Percentiles rank a stretch among this genome's conserved stretches.
Evolutionary conservation across 1,284 basidiomycete genomes (phyloP).

Genomic region (Leccinum pachyderme): DNA sequence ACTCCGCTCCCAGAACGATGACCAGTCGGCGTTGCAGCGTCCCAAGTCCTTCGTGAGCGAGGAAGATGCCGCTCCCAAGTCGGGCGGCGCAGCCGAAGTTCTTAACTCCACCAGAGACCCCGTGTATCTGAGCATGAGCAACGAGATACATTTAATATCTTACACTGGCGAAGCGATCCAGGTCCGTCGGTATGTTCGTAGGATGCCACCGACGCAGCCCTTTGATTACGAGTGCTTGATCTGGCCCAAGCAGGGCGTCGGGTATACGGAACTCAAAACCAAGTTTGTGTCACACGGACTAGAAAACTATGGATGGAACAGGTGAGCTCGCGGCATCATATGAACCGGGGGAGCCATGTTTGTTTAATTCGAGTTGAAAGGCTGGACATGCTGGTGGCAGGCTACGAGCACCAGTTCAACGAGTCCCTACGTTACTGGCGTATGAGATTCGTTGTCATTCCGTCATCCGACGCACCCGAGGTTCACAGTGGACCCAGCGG

Average conservation of each 20-base stretch:
- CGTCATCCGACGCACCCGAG: slow-evolving; percentile 67
- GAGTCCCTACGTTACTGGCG: slow-evolving; percentile 90
- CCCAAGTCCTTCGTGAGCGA: slow-evolving; percentile 55
- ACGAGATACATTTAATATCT: slow-evolving; percentile 91
- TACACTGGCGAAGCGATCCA: slow-evolving; percentile 87
- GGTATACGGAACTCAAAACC: slow-evolving; percentile 79
- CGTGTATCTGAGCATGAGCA: slow-evolving; percentile 91
- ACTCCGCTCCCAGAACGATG: slow-evolving; percentile 44
- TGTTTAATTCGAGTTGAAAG: slow-evolving; percentile 34
- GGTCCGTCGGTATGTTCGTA: slow-evolving; percentile 83
- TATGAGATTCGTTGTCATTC: slow-evolving; percentile 93
- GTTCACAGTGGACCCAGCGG: slow-evolving; percentile 56
- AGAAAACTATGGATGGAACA: slow-evolving; percentile 82
- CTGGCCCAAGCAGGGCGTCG: slow-evolving; percentile 88
- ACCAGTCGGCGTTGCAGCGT: slow-evolving; percentile 39
- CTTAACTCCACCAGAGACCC: slow-evolving; percentile 66
- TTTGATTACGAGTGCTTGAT: slow-evolving; percentile 87
- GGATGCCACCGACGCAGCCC: slow-evolving; percentile 61
- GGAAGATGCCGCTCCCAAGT: slow-evolving; percentile 56
- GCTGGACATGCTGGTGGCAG: slow-evolving; percentile 81
- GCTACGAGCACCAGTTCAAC: slow-evolving; percentile 80
- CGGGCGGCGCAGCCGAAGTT: slow-evolving; percentile 70
- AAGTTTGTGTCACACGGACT: slow-evolving; percentile 79
- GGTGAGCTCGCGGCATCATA: slow-evolving; percentile 40
- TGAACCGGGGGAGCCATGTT: background rate